Evolutionary conservation across 805 yeast species (phyloP), one percentile per base, ranked within the genome.

Genomic region (Tetrapisispora arboricola): DNA sequence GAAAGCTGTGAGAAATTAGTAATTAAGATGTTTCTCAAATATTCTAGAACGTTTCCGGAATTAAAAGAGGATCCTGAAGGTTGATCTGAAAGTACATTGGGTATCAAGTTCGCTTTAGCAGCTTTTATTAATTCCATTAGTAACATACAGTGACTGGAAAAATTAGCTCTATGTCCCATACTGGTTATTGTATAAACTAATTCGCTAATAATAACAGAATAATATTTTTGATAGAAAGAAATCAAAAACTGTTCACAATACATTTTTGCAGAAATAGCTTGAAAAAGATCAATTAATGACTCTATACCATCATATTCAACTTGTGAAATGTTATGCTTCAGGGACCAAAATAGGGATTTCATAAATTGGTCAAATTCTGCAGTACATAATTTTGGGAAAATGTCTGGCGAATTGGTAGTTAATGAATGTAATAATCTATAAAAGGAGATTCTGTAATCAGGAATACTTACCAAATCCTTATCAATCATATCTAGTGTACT

Each of bases 291-390:
- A 42, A 79, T 71, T 17, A 88, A 82, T 45, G 87, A 70, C 24
- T 78, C 72, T 50, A 88, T 72, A 11, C 96, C 97, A 36, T 78
- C 76, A 49, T 78, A 83, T 61, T 90, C 96, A 39, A 90, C 95
- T 38, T 87, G 95, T 58, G 95, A 76, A 63, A 88, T 86, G 55
- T 84, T 87, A 62, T 90, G 97, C 65, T 88, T 87, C 60, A 90
- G 82, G 0, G 96, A 95, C 97, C 97, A 90, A 54, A 87, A 69
- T 28, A 94, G 85, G 1, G 96, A 92, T 63, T 85, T 86, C 45
- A 90, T 78, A 41, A 90, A 80, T 41, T 83, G 73, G 54, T 81
- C 84, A 73, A 90, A 87, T 13, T 90, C 88, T 45, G 75, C 83
- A 3, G 86, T 86, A 6, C 94, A 87, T 47, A 90, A 72, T 57